Evolutionary conservation across 2,329 filamentous ascomycete genomes (phyloP).

Genomic region (Fusarium devonianum): DNA sequence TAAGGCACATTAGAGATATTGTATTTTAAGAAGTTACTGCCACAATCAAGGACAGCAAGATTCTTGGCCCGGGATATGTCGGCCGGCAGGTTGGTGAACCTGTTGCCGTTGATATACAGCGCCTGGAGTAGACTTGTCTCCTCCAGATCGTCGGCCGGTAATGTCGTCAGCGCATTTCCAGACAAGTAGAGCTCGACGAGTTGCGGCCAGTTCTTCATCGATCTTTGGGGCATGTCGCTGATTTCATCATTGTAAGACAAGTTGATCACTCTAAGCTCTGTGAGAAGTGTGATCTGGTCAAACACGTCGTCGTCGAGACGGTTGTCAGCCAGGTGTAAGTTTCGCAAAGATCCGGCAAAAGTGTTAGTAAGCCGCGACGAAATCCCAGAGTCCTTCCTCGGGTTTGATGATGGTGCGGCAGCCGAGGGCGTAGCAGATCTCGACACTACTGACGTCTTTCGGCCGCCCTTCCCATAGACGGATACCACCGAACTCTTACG

Average conservation of each 20-base stretch:
- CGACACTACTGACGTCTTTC: constrained; percentile 85
- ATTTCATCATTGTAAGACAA: constrained; percentile 90
- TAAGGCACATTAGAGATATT: constrained; percentile 99
- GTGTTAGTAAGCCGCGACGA: constrained; percentile 83
- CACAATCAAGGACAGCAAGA: constrained; percentile 89
- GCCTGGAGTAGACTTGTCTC: constrained; percentile 87
- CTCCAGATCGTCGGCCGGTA: constrained; percentile 93
- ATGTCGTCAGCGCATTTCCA: constrained; percentile 88
- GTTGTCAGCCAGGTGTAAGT: constrained; percentile 92
- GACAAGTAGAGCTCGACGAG: constrained; percentile 93
- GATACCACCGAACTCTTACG: constrained; percentile 88
- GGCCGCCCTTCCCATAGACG: constrained; percentile 76
- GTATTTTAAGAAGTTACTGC: constrained; percentile 95
- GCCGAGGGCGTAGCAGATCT: constrained; percentile 60
- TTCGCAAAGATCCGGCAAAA: constrained; percentile 84
- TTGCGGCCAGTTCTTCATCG: constrained; percentile 88
- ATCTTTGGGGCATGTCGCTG: constrained; percentile 87
- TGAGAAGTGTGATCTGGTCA: constrained; percentile 82
- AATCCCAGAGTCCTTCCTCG: constrained; percentile 87
- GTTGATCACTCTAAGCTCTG: constrained; percentile 87
- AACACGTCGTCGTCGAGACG: constrained; percentile 94
- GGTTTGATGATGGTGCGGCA: constrained; percentile 59
- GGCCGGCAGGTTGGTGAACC: constrained; percentile 94
- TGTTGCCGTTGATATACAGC: constrained; percentile 95
- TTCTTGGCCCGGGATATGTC: constrained; percentile 95